These are phyloP conservation scores for Medakamo hakoo DNA, from an alignment of 139 green algal species.

Conservation along the genomic window DNA sequence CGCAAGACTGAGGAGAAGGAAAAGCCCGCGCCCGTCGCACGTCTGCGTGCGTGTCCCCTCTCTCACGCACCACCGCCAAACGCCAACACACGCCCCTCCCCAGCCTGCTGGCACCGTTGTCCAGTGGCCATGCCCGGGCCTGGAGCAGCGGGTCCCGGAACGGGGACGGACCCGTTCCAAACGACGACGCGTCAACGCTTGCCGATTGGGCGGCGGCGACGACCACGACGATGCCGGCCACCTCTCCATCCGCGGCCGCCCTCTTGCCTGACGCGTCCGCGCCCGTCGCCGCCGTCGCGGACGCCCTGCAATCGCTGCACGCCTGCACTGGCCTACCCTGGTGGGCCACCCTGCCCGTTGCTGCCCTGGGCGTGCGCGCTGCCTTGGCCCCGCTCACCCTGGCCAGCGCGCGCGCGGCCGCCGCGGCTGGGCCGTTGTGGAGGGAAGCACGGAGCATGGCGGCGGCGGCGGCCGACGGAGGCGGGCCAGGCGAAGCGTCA, in stretches of 20 bases:
- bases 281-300: background rate
- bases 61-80: no score
- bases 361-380: background rate
- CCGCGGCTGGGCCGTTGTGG: background rate
- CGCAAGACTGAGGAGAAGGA: no score
- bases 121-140: no score
- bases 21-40: no score
- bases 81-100: no score
- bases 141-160: no score
- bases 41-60: no score
- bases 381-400: background rate
- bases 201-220: no score
- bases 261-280: background rate
- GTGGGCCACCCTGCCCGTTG: background rate
- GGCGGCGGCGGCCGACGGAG: background rate
- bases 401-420: no score
- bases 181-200: no score
- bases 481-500: background rate
- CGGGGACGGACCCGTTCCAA: no score
- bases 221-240: background rate
- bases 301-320: background rate
- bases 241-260: background rate
- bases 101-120: no score
- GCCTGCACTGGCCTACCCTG: background rate
- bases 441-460: background rate